Evolutionary conservation across 768 basidiomycete genomes (phyloP), one percentile per base, ranked within the genome.

Genomic region (Mycena belliarum): DNA sequence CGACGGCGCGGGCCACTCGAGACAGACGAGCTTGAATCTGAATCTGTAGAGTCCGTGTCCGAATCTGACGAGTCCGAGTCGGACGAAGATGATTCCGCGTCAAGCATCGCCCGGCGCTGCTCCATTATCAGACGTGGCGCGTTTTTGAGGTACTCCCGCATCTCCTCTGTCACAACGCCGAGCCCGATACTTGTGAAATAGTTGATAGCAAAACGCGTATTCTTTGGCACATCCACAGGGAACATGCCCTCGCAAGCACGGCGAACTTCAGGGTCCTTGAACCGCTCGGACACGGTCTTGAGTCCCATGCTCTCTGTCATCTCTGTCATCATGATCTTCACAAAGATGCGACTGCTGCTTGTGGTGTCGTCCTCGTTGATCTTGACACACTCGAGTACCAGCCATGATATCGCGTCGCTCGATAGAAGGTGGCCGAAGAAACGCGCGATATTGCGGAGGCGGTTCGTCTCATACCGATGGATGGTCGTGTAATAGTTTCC

Each of bases 281-380:
- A 95, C 50, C 97, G 77, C 71, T 95, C 93, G 10, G 87, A 86
- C n/a, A 98, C 75, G 33, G 71, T 80, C 71, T 92, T 91, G 68
- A 97, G 69, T 2, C 97, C 96, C 87, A 98, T 89, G 47, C 85
- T 83, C 77, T 98, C 97, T 78, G 88, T 88, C 80, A 98, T 86
- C 74, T 99, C 97, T 59, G 87, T 85, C 83, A 97, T 87, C 79
- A 99, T 76, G 66, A 98, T 97, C 75, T 98, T 98, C 68, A 98
- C 78, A 71, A 98, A 98, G 69, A 99, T 99, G 77, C 97, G 93
- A 61, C 88, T 88, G 64, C 91, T 93, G 20, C 90, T 92, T 0
- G 97, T 98, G 23, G 97, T 99, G 54, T 98, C 95, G 47, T 98
- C 97, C 71, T 99, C 97, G 66, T 93, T 98, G 76, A 99, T 87